Evolutionary conservation across 257 asterid species (phyloP).

Genomic region (Nicotiana tabacum): DNA sequence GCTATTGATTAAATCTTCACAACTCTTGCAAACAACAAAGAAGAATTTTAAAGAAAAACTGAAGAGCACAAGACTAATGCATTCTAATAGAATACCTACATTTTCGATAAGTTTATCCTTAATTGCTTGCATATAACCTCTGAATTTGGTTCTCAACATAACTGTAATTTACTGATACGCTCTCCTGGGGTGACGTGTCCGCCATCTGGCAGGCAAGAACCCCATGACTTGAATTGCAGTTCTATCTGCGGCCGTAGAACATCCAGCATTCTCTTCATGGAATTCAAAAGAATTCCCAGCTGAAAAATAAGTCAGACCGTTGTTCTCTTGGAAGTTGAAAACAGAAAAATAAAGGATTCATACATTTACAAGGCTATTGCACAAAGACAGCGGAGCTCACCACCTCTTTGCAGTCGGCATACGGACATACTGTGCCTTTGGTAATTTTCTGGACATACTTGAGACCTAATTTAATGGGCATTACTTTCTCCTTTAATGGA

Average conservation of each 20-base stretch:
- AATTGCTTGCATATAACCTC: slow-evolving; percentile 74
- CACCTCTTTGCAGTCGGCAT: slow-evolving; percentile 54
- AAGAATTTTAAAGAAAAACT: not conserved
- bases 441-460: slow-evolving; percentile 82
- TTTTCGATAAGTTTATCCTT: slow-evolving; percentile 80
- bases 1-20: not conserved
- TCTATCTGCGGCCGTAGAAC: slow-evolving; percentile 65
- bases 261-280: slow-evolving; percentile 86
- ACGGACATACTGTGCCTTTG: slow-evolving; percentile 52
- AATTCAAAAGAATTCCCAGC: slow-evolving; percentile 83
- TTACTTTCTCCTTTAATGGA: slow-evolving; percentile 71
- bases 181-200: slow-evolving; percentile 67
- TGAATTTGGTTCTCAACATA: slow-evolving; percentile 76
- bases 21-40: slow-evolving; percentile 1
- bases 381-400: slow-evolving; percentile 18
- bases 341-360: not conserved
- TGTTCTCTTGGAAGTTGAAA: not conserved
- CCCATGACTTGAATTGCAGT: slow-evolving; percentile 67
- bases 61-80: not conserved
- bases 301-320: slow-evolving; percentile 22
- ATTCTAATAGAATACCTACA: slow-evolving; percentile 37
- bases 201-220: slow-evolving; percentile 71
- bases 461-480: slow-evolving; percentile 78
- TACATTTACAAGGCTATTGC: not conserved
- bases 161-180: slow-evolving; percentile 72